Evolutionary conservation across 495 filamentous ascomycete species (phyloP), one percentile per base, ranked within the genome.

Genomic region (Penicillium cinerascens): DNA sequence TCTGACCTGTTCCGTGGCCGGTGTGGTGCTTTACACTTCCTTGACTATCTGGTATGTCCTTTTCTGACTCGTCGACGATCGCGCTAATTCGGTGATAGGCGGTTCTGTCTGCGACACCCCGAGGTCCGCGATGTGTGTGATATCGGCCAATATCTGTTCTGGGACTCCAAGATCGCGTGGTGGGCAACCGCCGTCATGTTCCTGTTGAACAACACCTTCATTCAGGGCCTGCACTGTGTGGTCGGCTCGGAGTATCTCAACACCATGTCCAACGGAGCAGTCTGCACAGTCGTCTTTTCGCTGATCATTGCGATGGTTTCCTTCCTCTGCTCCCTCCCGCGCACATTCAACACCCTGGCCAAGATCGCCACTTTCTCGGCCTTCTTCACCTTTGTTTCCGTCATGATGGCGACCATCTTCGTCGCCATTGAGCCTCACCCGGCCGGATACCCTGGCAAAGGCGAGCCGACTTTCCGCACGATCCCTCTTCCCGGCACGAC

Each of bases 51-150:
- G 90, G 85, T 85, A 74, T 54, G 75, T 62, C 10, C 18, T 26
- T 20, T 44, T 29, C n/a, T 38, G 15, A n/a, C 6, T n/a, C 13
- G 21, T 23, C 6, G 25, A 26, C 5, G 15, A 25, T 38, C 26
- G n/a, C 29, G n/a, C 37, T 33, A 15, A 35, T 48, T 33, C 17
- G 27, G 22, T 47, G 59, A 1, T 41, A 85, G 83, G 90, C 81
- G 86, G 65, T 95, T 92, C 62, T 95, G 89, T 67, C 68, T 95
- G 44, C 81, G 89, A 29, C 88, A 95, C 63, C 90, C 90, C 3
- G 87, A 95, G 68, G 81, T 92, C 35, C 84, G 87, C 56, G 90
- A 95, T 72, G 88, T 95, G 17, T 95, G 90, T 61, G 90, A 95
- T 64, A 88, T 95, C 61, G 90, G 90, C 15, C 89, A 93, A 67